Evolutionary conservation across 352 stramenopile species (phyloP).

Genomic region (Thalassiosira sp.): DNA sequence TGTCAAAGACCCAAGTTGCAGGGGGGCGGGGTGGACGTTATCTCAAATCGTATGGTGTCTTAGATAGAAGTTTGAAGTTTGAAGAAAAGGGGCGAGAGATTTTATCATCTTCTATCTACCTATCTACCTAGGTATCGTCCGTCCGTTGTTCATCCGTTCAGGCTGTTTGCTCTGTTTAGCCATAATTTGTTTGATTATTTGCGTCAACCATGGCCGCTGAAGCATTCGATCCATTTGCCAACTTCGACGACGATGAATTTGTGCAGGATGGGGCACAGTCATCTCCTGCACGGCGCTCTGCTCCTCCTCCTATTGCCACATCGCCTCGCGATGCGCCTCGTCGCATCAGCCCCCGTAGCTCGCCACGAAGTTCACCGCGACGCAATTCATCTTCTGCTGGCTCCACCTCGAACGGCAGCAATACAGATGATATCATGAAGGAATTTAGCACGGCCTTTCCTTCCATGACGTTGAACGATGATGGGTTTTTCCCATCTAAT

Average conservation of each 20-base stretch:
- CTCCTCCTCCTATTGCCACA: slow-evolving; percentile 29
- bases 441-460: not conserved
- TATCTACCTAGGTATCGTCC: no score
- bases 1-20: no score
- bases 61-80: no score
- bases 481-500: slow-evolving; percentile 1
- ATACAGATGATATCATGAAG: not conserved
- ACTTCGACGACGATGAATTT: not conserved
- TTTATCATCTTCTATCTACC: no score
- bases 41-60: no score
- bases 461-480: not conserved
- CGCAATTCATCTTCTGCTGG: not conserved
- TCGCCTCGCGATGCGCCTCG: slow-evolving; percentile 41
- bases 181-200: no score
- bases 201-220: slow-evolving; percentile 12
- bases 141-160: no score
- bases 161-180: no score
- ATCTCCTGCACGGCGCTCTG: not conserved
- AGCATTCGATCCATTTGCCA: slow-evolving; percentile 13
- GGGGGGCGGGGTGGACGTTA: no score
- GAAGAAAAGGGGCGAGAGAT: no score
- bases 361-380: not conserved
- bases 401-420: not conserved
- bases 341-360: not conserved
- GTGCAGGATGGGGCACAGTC: not conserved